Evolutionary conservation across 192 early-diverging fungal genomes (phyloP), one percentile per base, ranked within the genome.

Genomic region (Chytriomyces sp.): DNA sequence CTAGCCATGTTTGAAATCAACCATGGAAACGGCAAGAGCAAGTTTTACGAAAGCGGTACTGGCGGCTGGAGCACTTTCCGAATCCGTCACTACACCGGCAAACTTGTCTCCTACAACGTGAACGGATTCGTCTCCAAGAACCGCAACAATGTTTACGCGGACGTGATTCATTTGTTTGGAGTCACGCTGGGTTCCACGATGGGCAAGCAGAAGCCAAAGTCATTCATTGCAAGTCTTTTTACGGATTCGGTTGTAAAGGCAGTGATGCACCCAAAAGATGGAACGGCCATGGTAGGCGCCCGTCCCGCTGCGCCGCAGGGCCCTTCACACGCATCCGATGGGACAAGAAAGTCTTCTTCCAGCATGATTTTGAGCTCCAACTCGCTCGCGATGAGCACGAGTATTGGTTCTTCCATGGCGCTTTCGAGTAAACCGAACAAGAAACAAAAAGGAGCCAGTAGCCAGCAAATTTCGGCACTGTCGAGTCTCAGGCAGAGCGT

Each of bases 121-220:
- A 83, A 83, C 35, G 87, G 85, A 2, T 94, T 96, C 78, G 75
- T 93, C n/a, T 90, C 91, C 70, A 86, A 88, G 65, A 94, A 98
- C 78, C 84, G 85, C 7, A 93, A 96, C 78, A 87, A 87, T 53
- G 80, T 96, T 20, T 92, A 91, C 76, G 86, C 92, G 3, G 94
- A 96, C 78, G 94, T 95, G 83, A 91, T 95, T 48, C 88, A 91
- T 7, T 82, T 97, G 61, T 93, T 97, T 89, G 90, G 94, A 50
- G 92, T 93, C 3, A 74, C 68, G 7, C 65, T 79, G n/a, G 65
- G 47, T 18, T 64, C 77, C 26, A 81, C 84, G n/a, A 82, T 79
- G 10, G 91, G 88, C n/a, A 88, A 80, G 3, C 81, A 88, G 6
- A 80, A 87, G 6, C 90, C 93, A 10, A 93, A 94, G 74, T 82